phyloP scores from a whole-genome alignment of 2,329 filamentous ascomycete species.

The Hysterium pulicare region DNA sequence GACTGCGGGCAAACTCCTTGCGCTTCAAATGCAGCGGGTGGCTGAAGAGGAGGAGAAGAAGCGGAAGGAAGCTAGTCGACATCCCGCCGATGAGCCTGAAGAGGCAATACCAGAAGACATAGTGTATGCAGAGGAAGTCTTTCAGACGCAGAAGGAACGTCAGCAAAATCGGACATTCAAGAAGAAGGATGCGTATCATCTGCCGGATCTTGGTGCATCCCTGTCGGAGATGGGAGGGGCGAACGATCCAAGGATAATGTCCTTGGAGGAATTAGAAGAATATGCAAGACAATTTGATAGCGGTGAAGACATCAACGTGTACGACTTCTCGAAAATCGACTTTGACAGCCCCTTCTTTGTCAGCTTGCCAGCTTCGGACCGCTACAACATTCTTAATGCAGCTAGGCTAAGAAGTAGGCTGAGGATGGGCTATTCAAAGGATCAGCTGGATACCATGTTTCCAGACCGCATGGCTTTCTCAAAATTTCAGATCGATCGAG shows the following conservation, averaged over 20 bases:
- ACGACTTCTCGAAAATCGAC: slow-evolving; percentile 98
- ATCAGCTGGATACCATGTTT: slow-evolving; percentile 95
- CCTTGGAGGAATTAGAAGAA: slow-evolving; percentile 85
- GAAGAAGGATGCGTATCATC: slow-evolving; percentile 92
- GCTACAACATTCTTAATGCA: slow-evolving; percentile 97
- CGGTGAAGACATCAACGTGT: slow-evolving; percentile 80
- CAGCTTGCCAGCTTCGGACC: slow-evolving; percentile 81
- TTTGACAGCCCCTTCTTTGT: slow-evolving; percentile 95
- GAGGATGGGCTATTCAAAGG: slow-evolving; percentile 94
- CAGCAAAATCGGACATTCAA: slow-evolving; percentile 72
- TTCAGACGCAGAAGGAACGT: slow-evolving; percentile 75
- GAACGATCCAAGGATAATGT: slow-evolving; percentile 95
- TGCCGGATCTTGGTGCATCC: slow-evolving; percentile 76
- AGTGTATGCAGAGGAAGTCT: slow-evolving; percentile 87
- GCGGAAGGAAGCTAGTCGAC: slow-evolving; percentile 48
- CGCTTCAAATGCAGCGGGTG: slow-evolving; percentile 86
- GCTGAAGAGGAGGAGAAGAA: slow-evolving; percentile 80
- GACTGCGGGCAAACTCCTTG: slow-evolving; percentile 87
- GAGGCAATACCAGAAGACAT: slow-evolving; percentile 71
- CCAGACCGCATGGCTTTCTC: slow-evolving; percentile 97
- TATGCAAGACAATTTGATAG: slow-evolving; percentile 90
- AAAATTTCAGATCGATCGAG: slow-evolving; percentile 91
- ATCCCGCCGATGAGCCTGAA: slow-evolving; percentile 43
- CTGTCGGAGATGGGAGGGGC: slow-evolving; percentile 83
- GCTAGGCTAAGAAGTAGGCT: slow-evolving; percentile 82